Base-by-base conservation (phyloP, 768 basidiomycete species). In the Phaeotremella skinneri region DNA sequence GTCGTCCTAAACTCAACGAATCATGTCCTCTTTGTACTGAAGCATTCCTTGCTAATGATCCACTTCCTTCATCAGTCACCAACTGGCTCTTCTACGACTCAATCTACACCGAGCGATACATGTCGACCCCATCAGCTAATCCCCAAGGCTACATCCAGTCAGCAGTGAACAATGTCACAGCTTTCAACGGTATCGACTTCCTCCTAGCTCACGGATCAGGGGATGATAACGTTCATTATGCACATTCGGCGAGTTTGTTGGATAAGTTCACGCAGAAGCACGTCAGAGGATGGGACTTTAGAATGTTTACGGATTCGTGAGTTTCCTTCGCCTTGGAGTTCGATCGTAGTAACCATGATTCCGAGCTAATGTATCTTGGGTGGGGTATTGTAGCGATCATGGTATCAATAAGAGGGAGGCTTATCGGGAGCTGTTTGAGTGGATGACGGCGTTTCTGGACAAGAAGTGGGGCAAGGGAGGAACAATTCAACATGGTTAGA, bases 21-120 rank as follows among this genome's bases (percentile, higher is more conserved):
- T 11, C 6, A 45, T 7, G 7, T 13, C 3, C 2, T 9, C 26
- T 17, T 41, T 13, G 13, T 41, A 13, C n/a, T n/a, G n/a, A n/a
- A n/a, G n/a, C n/a, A n/a, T 4, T 17, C 26, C 26, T 48, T 4
- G 25, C 55, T 52, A 4, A 20, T 23, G n/a, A 21, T 34, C 51
- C 11, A 6, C 7, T 34, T 30, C 25, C 16, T n/a, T 16, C n/a
- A n/a, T n/a, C n/a, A 48, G 76, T 77, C 3, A 77, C 76, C 1
- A 67, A 75, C 51, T 77, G 74, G 74, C 59, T 69, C 4, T 76
- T 66, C 64, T 78, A 78, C 64, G 92, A 98, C 79, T 88, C 91
- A 0, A 87, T 98, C 63, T 98, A 98, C 76, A 99, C 96, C 1
- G 96, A 99, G 68, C 86, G 96, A 17, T 98, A 97, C 81, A 92